Conservation (phyloP, 2,329 filamentous ascomycete genomes). For the Colletotrichum phormii region DNA sequence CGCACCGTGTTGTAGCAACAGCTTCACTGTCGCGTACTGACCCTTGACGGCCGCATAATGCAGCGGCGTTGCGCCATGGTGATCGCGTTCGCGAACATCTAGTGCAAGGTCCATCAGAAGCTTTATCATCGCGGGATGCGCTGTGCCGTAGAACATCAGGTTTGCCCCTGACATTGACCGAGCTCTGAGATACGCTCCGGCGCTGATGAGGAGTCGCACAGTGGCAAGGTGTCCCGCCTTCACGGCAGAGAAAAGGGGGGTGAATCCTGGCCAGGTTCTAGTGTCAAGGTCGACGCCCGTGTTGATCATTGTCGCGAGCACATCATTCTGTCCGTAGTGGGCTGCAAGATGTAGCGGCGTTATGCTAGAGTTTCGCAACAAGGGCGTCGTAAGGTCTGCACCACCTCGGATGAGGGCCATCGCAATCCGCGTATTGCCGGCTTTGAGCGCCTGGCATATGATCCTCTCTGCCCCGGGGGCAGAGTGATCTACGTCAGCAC, state of each 20-base stretch:
- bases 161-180: constrained; percentile 37
- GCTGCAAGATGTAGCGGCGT: constrained; percentile 47
- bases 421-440: constrained; percentile 34
- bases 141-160: constrained; percentile 39
- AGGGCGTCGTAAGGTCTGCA: constrained; percentile 35
- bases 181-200: constrained; percentile 38
- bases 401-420: constrained; percentile 38
- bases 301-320: constrained; percentile 41
- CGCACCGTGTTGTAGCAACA: constrained; percentile 41
- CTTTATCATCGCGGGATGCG: constrained; percentile 36
- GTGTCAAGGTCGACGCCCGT: constrained; percentile 39
- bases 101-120: constrained; percentile 38
- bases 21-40: constrained; percentile 41
- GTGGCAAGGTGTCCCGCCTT: constrained; percentile 40
- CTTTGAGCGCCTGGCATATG: constrained; percentile 36
- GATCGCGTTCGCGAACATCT: constrained; percentile 40
- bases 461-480: constrained; percentile 28
- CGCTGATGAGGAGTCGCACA: constrained; percentile 41
- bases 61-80: constrained; percentile 41
- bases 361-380: constrained; percentile 38
- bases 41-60: constrained; percentile 42
- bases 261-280: constrained; percentile 40
- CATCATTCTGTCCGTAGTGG: constrained; percentile 41
- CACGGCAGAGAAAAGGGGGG: constrained; percentile 43
- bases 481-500: constrained; percentile 38